phyloP scores from a whole-genome alignment of 352 stramenopile species.

The Globisporangium orthogonon region DNA sequence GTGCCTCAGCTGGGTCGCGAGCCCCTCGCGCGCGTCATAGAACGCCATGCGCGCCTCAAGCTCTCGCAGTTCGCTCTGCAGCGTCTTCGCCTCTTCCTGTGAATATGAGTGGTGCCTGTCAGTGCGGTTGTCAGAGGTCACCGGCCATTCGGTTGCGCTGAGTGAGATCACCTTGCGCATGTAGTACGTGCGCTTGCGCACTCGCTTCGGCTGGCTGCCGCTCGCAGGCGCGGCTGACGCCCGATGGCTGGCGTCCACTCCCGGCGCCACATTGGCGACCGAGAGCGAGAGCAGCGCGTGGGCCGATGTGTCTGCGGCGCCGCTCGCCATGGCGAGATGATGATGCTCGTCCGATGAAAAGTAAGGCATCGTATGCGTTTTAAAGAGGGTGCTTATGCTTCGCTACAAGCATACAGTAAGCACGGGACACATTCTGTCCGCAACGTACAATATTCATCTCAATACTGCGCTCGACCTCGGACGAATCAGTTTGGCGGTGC shows the following conservation, averaged over 20 bases:
- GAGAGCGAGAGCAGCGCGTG: not conserved
- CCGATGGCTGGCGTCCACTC: not conserved
- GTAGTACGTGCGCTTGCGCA: constrained; percentile 33
- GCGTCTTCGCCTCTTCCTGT: constrained; percentile 28
- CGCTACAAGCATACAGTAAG: no score
- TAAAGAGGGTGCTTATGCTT: no score
- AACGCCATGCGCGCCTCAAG: constrained; percentile 23
- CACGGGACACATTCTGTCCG: no score
- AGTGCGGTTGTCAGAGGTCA: no score
- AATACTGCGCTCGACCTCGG: no score
- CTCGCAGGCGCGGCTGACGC: not conserved
- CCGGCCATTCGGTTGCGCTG: no score
- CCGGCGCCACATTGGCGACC: no score
- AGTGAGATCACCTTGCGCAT: constrained; percentile 26
- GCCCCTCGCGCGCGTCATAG: constrained; percentile 15
- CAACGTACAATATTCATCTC: no score
- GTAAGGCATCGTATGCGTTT: no score
- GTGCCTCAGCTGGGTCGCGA: constrained; percentile 20
- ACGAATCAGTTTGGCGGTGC: no score
- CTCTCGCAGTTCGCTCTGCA: constrained; percentile 20
- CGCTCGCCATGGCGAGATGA: no score
- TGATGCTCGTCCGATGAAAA: no score
- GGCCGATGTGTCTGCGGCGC: not conserved
- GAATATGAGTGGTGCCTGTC: not conserved
- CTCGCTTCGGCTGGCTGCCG: constrained; percentile 11